Evolutionary conservation across 805 yeast species (phyloP).

Genomic region (Myxozyma vanderwaltii): DNA sequence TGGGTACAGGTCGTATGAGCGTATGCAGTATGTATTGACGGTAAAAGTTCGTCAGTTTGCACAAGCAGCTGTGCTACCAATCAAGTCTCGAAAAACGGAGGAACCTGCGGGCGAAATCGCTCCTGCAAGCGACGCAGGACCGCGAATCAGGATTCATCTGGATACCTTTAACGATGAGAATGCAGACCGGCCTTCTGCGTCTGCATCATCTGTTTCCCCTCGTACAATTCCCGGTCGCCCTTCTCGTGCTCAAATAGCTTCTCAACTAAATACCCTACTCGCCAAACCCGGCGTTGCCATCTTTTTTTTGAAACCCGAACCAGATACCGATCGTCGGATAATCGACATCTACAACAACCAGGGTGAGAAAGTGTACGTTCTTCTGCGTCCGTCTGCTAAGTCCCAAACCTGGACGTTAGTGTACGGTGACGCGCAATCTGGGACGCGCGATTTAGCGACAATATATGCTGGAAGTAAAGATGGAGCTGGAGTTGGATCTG

Average conservation of each 20-base stretch:
- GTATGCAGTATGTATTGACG: conserved; percentile 18
- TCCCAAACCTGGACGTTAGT: conserved; percentile 32
- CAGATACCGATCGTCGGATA: conserved; percentile 23
- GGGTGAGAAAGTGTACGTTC: conserved; percentile 28
- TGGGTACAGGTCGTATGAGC: conserved; percentile 29
- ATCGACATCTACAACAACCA: conserved; percentile 28
- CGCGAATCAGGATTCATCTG: conserved; percentile 1
- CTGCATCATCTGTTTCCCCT: background rate
- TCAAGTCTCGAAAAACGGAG: background rate
- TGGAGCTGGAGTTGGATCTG: conserved; percentile 29
- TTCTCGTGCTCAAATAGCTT: background rate
- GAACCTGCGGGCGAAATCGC: background rate
- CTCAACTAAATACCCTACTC: conserved; percentile 3
- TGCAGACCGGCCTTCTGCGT: background rate
- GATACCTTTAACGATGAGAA: background rate
- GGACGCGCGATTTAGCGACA: conserved; percentile 26
- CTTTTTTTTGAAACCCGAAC: conserved; percentile 27
- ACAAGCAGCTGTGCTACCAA: background rate
- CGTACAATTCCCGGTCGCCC: background rate
- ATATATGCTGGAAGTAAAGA: conserved; percentile 30
- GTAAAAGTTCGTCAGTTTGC: conserved; percentile 1
- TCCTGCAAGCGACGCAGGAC: background rate
- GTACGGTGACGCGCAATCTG: conserved; percentile 22
- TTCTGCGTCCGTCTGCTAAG: conserved; percentile 24
- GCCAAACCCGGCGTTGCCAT: conserved; percentile 16